Conservation (phyloP, 768 basidiomycete species). For the Russula foetens region DNA sequence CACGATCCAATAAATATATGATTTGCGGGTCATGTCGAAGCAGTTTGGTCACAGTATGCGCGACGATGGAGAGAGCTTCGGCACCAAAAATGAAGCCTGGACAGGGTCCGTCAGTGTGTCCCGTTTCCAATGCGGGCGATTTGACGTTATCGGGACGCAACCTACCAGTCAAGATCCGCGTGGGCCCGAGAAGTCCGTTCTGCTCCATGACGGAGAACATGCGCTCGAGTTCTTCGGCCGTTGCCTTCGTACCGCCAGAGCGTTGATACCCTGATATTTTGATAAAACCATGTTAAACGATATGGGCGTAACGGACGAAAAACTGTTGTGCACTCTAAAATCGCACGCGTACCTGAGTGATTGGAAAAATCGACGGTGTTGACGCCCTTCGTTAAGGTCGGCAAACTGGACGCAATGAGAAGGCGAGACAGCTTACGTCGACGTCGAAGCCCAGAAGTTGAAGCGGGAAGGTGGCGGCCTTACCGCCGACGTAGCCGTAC, state of each 20-base stretch:
- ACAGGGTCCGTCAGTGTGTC: background rate
- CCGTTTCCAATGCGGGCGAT: no score
- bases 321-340: background rate
- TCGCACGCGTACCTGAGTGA: slow-evolving; percentile 59
- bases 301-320: background rate
- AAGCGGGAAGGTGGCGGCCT: slow-evolving; percentile 68
- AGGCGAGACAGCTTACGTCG: slow-evolving; percentile 50
- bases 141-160: background rate
- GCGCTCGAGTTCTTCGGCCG: slow-evolving; percentile 61
- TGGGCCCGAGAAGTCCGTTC: slow-evolving; percentile 67
- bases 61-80: slow-evolving; percentile 62
- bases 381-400: slow-evolving; percentile 44
- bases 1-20: slow-evolving; percentile 89
- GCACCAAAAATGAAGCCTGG: slow-evolving; percentile 85
- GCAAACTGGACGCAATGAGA: background rate
- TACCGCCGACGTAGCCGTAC: slow-evolving; percentile 89
- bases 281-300: no score
- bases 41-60: slow-evolving; percentile 52
- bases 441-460: slow-evolving; percentile 93
- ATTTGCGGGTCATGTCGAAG: slow-evolving; percentile 49
- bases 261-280: slow-evolving; percentile 66
- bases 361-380: slow-evolving; percentile 96
- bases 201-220: slow-evolving; percentile 68
- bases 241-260: slow-evolving; percentile 71
- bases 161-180: slow-evolving; percentile 73